These are phyloP conservation scores for Cystobasidiaceae sp. DNA, from an alignment of 1,284 basidiomycete species.

Conservation along the genomic window DNA sequence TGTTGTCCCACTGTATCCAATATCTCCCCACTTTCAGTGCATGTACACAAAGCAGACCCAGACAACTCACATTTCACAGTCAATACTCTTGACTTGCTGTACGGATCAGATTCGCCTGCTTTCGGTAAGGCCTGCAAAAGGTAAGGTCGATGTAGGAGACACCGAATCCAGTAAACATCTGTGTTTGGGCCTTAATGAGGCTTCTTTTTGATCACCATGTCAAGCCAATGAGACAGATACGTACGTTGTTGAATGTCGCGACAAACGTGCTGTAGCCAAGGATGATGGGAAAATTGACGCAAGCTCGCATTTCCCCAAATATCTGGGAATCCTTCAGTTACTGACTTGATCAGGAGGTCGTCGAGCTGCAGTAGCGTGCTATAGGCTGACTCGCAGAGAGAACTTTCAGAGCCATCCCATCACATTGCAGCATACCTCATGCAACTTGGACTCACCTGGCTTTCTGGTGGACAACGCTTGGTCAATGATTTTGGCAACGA, in stretches of 20 bases:
- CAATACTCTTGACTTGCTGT: background rate
- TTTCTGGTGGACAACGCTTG: constrained; percentile 13
- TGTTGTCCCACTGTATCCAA: constrained; percentile 3
- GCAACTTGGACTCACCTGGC: constrained; percentile 1
- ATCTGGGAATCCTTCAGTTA: constrained; percentile 8
- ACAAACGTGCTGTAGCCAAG: constrained; percentile 1
- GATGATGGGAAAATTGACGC: constrained; percentile 2
- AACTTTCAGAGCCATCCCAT: background rate
- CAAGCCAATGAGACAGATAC: background rate
- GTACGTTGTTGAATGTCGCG: background rate
- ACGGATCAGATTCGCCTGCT: constrained; percentile 24
- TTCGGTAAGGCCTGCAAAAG: constrained; percentile 14
- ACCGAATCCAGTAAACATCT: constrained; percentile 13
- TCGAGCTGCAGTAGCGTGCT: constrained; percentile 26
- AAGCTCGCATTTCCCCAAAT: constrained; percentile 13
- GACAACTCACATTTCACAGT: background rate
- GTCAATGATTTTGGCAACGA: constrained; percentile 22
- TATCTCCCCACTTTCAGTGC: too few relatives aligned
- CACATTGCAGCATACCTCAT: too few relatives aligned
- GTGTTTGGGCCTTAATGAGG: background rate
- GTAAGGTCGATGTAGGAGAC: constrained; percentile 31
- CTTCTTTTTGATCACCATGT: background rate
- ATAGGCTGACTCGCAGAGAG: background rate
- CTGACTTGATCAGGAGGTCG: constrained; percentile 8
- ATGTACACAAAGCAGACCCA: background rate